Evolutionary conservation across 805 yeast species (phyloP), one percentile per base, ranked within the genome.

Genomic region (Suhomyces kilbournensis): DNA sequence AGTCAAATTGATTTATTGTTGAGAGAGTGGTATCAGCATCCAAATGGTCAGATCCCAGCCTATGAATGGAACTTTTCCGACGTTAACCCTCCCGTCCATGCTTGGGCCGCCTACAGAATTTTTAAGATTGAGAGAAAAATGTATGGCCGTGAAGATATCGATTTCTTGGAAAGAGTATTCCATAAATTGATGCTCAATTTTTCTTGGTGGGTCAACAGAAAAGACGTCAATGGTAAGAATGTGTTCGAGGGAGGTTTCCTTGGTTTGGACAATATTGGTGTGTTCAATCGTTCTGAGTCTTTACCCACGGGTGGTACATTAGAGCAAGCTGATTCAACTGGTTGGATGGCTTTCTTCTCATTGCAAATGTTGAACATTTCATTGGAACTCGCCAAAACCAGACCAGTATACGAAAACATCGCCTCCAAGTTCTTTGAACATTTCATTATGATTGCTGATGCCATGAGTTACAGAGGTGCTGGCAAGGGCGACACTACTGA

Each of bases 141-240:
- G 83, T 86, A 86, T 66, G 92, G 92, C n/a, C 72, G 77, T 19
- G 88, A 85, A 57, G 97, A 91, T 68, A 70, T 86, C 49, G 87
- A 83, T 52, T 91, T 92, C 67, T 78, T 91, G 67, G 97, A 91
- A 69, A 75, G 93, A n/a, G 96, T 90, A 7, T 91, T 91, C 80
- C 97, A 92, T 69, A 91, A 91, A 67, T 79, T 91, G 63, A 72
- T 92, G 68, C 75, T 91, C 54, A 91, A 91, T 70, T 91, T 91
- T 70, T 90, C 97, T 20, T 91, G 97, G 97, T 91, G 97, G 97
- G 97, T 92, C 53, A 91, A 92, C 70, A 78, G 96, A 63, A 91
- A 91, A 66, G 97, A 91, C 70, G 69, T 78, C 3, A 86, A 84
- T 56, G 97, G 97, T 56, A 86, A 87, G 63, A 91, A 91, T 60